Evolutionary conservation across 208 protist genomes (phyloP).

Genomic region (Trypanosoma boissoni): DNA sequence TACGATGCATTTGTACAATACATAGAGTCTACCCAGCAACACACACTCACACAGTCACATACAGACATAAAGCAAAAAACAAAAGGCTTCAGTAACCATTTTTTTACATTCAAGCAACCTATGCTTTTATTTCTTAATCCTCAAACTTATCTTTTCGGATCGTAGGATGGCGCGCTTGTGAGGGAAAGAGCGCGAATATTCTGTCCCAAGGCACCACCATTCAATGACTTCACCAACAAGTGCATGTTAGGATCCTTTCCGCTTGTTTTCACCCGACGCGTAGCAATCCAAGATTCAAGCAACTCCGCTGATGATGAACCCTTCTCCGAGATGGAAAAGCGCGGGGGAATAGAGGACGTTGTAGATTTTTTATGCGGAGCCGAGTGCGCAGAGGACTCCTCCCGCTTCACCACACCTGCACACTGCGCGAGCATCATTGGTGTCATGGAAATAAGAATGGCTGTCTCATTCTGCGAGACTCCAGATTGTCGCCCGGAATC

Average conservation of each 20-base stretch:
- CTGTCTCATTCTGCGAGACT: conserved; percentile 22
- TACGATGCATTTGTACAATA: not conserved
- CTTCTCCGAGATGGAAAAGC: conserved; percentile 3
- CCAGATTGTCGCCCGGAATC: conserved; percentile 15
- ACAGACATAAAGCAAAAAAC: conserved; percentile 18
- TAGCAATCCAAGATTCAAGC: conserved; percentile 10
- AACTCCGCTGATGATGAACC: not conserved
- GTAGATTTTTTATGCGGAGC: not conserved
- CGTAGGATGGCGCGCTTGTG: conserved; percentile 5
- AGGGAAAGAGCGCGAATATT: conserved; percentile 9
- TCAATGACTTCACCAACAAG: conserved; percentile 8
- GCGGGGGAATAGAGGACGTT: not conserved
- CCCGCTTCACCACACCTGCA: conserved; percentile 18
- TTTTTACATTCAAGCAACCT: conserved; percentile 7
- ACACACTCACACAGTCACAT: conserved; percentile 6
- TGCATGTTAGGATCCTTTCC: conserved; percentile 7
- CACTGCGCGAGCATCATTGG: conserved; percentile 60
- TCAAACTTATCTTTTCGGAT: not conserved
- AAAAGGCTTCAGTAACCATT: conserved; percentile 5
- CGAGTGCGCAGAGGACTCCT: not conserved
- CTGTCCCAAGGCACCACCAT: not conserved
- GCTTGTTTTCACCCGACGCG: not conserved
- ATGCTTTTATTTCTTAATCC: conserved; percentile 6
- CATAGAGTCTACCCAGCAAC: not conserved
- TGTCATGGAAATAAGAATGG: conserved; percentile 66